Percentiles rank a stretch among this genome's conserved stretches.
Evolutionary conservation across 495 filamentous ascomycete species (phyloP).

Genomic region (Lasiosphaeriaceae sp.): DNA sequence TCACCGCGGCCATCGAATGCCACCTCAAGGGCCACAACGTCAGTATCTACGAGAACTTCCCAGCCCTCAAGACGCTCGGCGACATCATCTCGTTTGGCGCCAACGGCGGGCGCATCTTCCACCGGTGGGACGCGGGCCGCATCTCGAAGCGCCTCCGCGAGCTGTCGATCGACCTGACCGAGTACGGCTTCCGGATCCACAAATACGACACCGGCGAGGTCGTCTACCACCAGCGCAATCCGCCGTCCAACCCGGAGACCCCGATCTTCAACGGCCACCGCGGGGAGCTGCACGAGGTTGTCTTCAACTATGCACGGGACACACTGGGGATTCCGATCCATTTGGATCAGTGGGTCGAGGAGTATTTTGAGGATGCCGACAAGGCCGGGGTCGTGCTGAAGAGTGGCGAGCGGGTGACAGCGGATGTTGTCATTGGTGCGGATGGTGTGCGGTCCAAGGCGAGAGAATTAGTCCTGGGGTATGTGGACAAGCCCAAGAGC

Average conservation of each 20-base stretch:
- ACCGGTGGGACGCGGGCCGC: slow-evolving; percentile 46
- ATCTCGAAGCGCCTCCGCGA: slow-evolving; percentile 45
- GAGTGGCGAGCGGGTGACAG: slow-evolving; percentile 44
- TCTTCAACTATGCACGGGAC: slow-evolving; percentile 55
- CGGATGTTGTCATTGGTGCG: slow-evolving; percentile 55
- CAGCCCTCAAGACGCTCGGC: slow-evolving; percentile 54
- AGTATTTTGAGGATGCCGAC: slow-evolving; percentile 55
- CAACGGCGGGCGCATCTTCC: slow-evolving; percentile 55
- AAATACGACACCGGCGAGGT: slow-evolving; percentile 60
- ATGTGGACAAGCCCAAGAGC: slow-evolving; percentile 55
- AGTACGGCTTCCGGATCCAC: slow-evolving; percentile 57
- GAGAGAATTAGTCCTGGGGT: slow-evolving; percentile 54
- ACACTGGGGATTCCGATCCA: slow-evolving; percentile 54
- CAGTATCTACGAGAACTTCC: slow-evolving; percentile 55
- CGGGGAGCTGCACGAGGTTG: slow-evolving; percentile 55
- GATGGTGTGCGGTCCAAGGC: slow-evolving; percentile 60
- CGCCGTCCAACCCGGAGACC: slow-evolving; percentile 41
- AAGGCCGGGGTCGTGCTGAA: slow-evolving; percentile 53
- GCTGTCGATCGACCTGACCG: slow-evolving; percentile 47
- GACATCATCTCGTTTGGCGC: slow-evolving; percentile 64
- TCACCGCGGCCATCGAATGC: slow-evolving; percentile 60
- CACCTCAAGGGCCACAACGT: slow-evolving; percentile 58
- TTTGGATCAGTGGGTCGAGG: slow-evolving; percentile 45
- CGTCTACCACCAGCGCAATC: slow-evolving; percentile 50
- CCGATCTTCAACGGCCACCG: slow-evolving; percentile 60